A percentile compares a stretch with the other conserved stretches of the same genome.
These are phyloP conservation scores for Epichloe coenophiala DNA, from an alignment of 2,329 filamentous ascomycete species.

Conservation along the genomic window DNA sequence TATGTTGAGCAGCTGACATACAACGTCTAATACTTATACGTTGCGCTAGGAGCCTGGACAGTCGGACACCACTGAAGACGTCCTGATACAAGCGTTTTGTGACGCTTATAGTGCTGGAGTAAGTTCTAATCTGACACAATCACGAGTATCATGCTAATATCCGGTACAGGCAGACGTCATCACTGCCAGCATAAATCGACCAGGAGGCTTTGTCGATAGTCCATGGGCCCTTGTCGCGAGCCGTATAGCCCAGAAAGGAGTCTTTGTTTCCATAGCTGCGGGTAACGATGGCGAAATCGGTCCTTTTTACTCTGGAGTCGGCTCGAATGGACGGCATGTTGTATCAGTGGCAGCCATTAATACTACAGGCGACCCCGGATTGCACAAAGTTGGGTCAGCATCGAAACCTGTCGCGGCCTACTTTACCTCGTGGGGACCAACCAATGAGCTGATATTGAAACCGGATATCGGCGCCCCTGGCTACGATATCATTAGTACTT, in stretches of 20 bases:
- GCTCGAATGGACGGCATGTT: slow-evolving; percentile 20
- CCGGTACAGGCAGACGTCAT: slow-evolving; percentile 27
- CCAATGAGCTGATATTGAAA: slow-evolving; percentile 36
- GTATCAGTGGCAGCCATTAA: slow-evolving; percentile 25
- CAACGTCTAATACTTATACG: neutral
- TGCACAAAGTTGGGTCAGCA: slow-evolving; percentile 14
- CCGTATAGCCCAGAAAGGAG: slow-evolving; percentile 28
- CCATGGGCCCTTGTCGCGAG: slow-evolving; percentile 29
- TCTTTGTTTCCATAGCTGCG: slow-evolving; percentile 36
- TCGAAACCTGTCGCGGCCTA: slow-evolving; percentile 23
- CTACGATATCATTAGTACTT: slow-evolving; percentile 37
- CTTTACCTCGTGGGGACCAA: slow-evolving; percentile 39
- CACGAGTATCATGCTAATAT: neutral
- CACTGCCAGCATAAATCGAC: slow-evolving; percentile 25
- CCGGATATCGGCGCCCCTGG: slow-evolving; percentile 37
- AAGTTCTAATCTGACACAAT: neutral
- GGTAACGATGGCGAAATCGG: slow-evolving; percentile 37
- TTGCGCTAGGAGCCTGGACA: neutral
- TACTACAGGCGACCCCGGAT: slow-evolving; percentile 28
- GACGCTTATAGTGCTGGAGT: slow-evolving; percentile 23
- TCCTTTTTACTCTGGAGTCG: slow-evolving; percentile 30
- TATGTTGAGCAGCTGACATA: slow-evolving; percentile 3
- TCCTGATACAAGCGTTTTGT: slow-evolving; percentile 23
- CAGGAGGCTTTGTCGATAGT: slow-evolving; percentile 26
- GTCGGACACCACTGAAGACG: slow-evolving; percentile 17